Evolutionary conservation across 108 stramenopile genomes (phyloP), one percentile per base, ranked within the genome.

Genomic region (Cyclotella baltica): DNA sequence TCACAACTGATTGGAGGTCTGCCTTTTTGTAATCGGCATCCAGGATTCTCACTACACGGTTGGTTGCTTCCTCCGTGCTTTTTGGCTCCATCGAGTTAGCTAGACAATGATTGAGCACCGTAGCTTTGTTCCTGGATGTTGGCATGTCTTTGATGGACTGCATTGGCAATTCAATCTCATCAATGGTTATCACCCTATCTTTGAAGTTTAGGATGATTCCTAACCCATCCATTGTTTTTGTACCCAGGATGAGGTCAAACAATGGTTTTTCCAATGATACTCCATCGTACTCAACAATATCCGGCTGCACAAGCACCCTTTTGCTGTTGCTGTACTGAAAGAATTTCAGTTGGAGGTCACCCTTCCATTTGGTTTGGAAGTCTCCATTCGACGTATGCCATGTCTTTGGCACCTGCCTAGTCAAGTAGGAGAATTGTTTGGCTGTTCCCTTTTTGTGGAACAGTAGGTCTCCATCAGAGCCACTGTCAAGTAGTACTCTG

Each of bases 21-120:
- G 67, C 81, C 53, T 70, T 69, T 18, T 74, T 30, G 51, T 86
- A 86, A 20, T 86, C 78, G n/a, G 85, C 85, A 61, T 82, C 81
- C 28, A 70, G 37, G 4, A 77, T 77, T 47, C 31, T n/a, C 1
- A 63, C 53, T 31, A 37, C 35, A 19, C 76, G 67, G 0, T 57
- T 29, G 18, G 75, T 76, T 4, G 65, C 75, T 8, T 68, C 65
- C 4, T 47, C 11, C 10, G 58, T 76, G 31, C 35, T 53, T n/a
- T 13, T 35, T 13, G 58, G 67, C 37, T 76, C 75, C n/a, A n/a
- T n/a, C n/a, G n/a, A n/a, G 19, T 40, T 2, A 19, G 48, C 28
- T 10, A 52, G 4, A 23, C 56, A 6, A 63, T 73, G 53, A 25
- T 70, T 56, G 27, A 16, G 19, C 3, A 8, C 4, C 36, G 19